phyloP scores from a whole-genome alignment of 305 asterid genomes.

The Coffea humblotiana region DNA sequence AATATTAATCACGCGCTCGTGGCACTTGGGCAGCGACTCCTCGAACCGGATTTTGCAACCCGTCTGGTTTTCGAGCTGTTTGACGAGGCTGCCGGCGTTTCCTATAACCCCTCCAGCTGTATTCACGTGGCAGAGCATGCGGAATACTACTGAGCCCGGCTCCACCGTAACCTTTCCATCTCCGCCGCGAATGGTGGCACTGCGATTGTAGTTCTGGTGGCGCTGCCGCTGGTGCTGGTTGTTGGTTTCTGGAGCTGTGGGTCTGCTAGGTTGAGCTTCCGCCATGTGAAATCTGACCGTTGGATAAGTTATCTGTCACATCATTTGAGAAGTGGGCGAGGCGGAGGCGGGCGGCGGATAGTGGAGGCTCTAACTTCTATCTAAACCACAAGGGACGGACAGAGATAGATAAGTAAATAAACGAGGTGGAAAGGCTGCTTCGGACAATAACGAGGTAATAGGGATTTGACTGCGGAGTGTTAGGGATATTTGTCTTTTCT shows the following conservation, averaged over 20 bases:
- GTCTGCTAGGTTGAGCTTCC: neutral
- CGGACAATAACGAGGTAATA: neutral
- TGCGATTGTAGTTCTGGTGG: slow-evolving; percentile 5
- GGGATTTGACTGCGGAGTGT: neutral
- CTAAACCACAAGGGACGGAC: neutral
- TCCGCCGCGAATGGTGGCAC: neutral
- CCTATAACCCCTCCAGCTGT: slow-evolving; percentile 57
- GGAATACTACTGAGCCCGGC: slow-evolving; percentile 40
- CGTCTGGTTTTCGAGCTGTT: slow-evolving; percentile 41
- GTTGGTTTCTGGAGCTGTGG: neutral
- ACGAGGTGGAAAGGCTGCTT: neutral
- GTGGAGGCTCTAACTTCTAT: neutral
- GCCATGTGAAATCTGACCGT: neutral
- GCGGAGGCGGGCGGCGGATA: neutral
- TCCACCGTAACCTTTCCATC: neutral
- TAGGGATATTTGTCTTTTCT: neutral
- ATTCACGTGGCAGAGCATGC: slow-evolving; percentile 50
- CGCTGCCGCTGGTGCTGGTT: neutral
- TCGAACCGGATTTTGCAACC: slow-evolving; percentile 45
- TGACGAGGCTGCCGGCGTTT: slow-evolving; percentile 40
- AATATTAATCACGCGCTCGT: slow-evolving; percentile 55
- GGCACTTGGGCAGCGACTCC: slow-evolving; percentile 40
- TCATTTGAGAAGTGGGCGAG: neutral
- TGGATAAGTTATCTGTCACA: neutral
- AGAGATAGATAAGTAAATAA: neutral